Evolutionary conservation across 768 basidiomycete genomes (phyloP), one percentile per base, ranked within the genome.

Genomic region (Lentinula detonsa): DNA sequence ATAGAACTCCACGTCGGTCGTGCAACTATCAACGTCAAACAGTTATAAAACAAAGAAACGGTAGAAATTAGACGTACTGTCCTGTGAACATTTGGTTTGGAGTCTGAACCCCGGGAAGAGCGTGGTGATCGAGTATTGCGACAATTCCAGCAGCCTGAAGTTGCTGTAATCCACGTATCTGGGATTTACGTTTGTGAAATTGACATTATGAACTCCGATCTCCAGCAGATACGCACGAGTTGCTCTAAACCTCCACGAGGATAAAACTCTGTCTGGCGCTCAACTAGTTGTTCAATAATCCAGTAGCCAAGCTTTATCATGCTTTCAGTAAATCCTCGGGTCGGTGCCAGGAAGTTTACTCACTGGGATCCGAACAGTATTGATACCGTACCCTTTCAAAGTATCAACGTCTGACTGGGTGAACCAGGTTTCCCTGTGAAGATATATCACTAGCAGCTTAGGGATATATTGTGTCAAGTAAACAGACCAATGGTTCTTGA

Each of bases 331-430:
- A 39, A 4, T 23, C 11, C 52, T 31, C 52, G 61, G 9, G 33
- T 40, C 52, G 21, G 53, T 42, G 9, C 28, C 3, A 28, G n/a
- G 28, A 15, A 11, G n/a, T n/a, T 3, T 51, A 43, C 85, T 61
- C 65, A 90, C 89, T 0, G 91, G 91, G 65, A 92, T 76, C 35
- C 91, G 85, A 62, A 89, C 87, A 16, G 88, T 88, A 66, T 93
- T 92, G 64, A 92, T 84, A 3, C 86, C 86, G 1, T 76, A 74
- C 3, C 65, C 71, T 13, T 70, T 72, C 9, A 93, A 73, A n/a
- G 77, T 66, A 52, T 82, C 60, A 16, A 91, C 86, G 61, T 92
- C 82, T 1, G 71, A 55, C 62, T 88, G 74, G 7, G 76, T 86
- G 69, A 93, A 91, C 91, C 91, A 93, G 0, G 84, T 82, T 9